Conservation (phyloP, 163 green algal genomes). For the Chlorella variabilis region DNA sequence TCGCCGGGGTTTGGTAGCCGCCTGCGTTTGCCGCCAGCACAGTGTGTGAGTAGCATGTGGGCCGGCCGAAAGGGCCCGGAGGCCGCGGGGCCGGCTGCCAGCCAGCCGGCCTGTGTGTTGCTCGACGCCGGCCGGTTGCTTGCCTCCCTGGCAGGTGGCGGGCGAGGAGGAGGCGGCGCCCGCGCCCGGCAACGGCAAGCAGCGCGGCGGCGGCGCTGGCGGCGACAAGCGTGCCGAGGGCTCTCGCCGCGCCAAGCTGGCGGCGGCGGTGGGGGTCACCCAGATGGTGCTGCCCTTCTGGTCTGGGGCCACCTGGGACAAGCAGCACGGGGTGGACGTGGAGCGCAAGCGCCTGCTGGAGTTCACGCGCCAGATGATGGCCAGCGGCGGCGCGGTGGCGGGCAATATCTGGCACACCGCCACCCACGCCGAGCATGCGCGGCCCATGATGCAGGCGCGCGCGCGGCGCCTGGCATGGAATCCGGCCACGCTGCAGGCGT, state of each 20-base stretch:
- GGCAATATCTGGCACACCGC: slow-evolving; percentile 75
- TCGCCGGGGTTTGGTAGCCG: too few species aligned
- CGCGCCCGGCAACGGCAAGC: neutral
- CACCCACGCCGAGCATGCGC: slow-evolving; percentile 78
- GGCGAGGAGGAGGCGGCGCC: neutral
- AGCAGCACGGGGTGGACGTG: slow-evolving; percentile 66
- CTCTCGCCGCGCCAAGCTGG: slow-evolving; percentile 52
- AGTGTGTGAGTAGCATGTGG: too few species aligned
- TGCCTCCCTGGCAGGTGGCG: slow-evolving; percentile 14
- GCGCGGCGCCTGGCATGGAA: too few species aligned
- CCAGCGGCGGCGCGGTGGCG: slow-evolving; percentile 25
- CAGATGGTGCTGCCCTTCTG: slow-evolving; percentile 63
- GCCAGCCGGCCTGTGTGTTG: too few species aligned
- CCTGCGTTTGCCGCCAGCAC: too few species aligned
- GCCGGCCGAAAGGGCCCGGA: too few species aligned
- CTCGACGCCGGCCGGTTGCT: too few species aligned
- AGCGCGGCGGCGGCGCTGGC: neutral
- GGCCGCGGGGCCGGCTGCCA: too few species aligned
- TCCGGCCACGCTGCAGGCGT: too few species aligned
- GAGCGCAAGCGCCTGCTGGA: slow-evolving; percentile 64
- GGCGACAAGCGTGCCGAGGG: slow-evolving; percentile 8
- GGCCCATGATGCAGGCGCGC: slow-evolving; percentile 84
- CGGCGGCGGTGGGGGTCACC: slow-evolving; percentile 65
- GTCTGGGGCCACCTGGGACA: slow-evolving; percentile 63
- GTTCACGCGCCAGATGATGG: slow-evolving; percentile 62